Evolutionary conservation across 1,284 basidiomycete genomes (phyloP), one percentile per base, ranked within the genome.

Genomic region (Ceratorhiza oryzae-sativae): DNA sequence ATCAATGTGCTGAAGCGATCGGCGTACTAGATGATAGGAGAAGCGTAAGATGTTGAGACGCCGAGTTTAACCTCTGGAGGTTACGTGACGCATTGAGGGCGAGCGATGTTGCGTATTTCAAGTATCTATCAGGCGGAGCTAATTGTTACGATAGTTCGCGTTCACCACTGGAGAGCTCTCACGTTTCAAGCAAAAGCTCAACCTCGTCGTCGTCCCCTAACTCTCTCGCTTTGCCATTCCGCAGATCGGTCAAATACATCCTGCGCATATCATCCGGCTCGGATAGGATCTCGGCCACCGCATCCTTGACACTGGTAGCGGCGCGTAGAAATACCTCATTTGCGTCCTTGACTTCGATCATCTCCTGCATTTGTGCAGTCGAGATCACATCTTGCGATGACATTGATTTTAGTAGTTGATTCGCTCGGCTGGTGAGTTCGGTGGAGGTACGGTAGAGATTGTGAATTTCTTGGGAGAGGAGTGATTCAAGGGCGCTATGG

Each of bases 321-420:
- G 63, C 42, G 5, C 72, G 72, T 32, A 73, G 23, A 56, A 73
- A 73, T 34, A 65, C 49, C 62, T 73, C 72, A 25, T 48, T 68
- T 42, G 72, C 53, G 46, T 72, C 71, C 45, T 72, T 72, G 55
- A 72, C 71, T 58, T 72, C 71, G 32, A 72, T 67, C 60, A 72
- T 65, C 62, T 72, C 71, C 36, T 72, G 71, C 62, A 72, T 65
- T 32, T 72, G 71, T 15, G 59, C 63, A 49, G 71, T 72, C 27
- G 71, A 72, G 41, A 72, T 72, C 32, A 72, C 71, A 23, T 72
- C 71, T 41, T 65, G 63, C n/a, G 71, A 67, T 23, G 71, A 72
- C 71, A 72, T 72, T 41, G 62, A 65, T 42, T 55, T 59, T 8
- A 72, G 53, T 32, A 72, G 55, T 10, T 30, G 45, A 53, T 65